Evolutionary conservation across 768 basidiomycete genomes (phyloP).

Genomic region (Sutorius australiensis): DNA sequence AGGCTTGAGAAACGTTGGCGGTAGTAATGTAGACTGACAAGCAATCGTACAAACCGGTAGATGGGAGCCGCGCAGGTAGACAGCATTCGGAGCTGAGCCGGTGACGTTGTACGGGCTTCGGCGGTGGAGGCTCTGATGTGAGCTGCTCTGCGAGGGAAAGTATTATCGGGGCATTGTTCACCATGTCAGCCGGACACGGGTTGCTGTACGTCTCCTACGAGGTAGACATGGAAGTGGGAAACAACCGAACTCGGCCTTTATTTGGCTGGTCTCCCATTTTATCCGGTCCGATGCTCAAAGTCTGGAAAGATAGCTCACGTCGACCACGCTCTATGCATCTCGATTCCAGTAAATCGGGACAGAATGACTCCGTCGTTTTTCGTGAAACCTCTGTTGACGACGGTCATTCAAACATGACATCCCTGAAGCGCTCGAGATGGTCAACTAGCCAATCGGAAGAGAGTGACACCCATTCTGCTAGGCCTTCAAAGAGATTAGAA

Average conservation of each 20-base stretch:
- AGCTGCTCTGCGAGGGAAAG: slow-evolving; percentile 27
- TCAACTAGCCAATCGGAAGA: background rate
- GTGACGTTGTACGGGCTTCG: slow-evolving; percentile 32
- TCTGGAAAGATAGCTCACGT: slow-evolving; percentile 20
- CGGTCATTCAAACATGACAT: slow-evolving; percentile 5
- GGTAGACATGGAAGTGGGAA: slow-evolving; percentile 16
- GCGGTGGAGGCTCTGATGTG: slow-evolving; percentile 12
- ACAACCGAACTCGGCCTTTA: background rate
- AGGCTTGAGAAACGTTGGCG: slow-evolving; percentile 43
- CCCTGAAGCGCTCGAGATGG: slow-evolving; percentile 15
- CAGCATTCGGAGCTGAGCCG: slow-evolving; percentile 50
- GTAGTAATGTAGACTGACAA: slow-evolving; percentile 11
- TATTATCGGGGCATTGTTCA: slow-evolving; percentile 50
- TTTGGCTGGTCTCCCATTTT: background rate
- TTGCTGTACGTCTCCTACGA: background rate
- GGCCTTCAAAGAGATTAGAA: slow-evolving; percentile 12
- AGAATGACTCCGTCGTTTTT: slow-evolving; percentile 22
- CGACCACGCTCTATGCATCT: slow-evolving; percentile 1
- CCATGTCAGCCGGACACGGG: slow-evolving; percentile 30
- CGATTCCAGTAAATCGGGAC: slow-evolving; percentile 21
- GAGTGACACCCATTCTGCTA: background rate
- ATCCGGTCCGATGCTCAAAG: slow-evolving; percentile 17
- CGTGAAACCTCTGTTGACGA: slow-evolving; percentile 13
- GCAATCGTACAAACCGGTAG: slow-evolving; percentile 44
- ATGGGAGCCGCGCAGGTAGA: slow-evolving; percentile 67